Base-by-base conservation (phyloP, 345 rosid species). In the Arabidopsis arenosa region DNA sequence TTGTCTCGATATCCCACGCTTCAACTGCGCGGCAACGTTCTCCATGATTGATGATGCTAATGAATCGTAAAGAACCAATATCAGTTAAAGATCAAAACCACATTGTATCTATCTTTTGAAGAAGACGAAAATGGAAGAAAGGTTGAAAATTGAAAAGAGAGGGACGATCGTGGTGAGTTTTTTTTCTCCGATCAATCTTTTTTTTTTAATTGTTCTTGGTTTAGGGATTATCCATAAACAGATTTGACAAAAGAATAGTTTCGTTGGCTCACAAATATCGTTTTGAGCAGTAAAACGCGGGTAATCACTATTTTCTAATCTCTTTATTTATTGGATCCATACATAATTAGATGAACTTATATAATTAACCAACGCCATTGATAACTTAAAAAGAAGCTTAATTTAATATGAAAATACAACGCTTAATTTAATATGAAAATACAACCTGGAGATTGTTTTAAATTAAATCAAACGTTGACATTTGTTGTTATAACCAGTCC, bases 1-100 rank as follows among this genome's bases (percentile, higher is more conserved):
- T 68, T 90, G 93, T 63, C 96, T 83, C 41, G 97, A 92, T 0
- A 92, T 88, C 47, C 94, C 94, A 5, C 91, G 85, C 81, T 81
- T 88, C 72, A 92, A 35, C 56, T 90, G 93, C 66, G 79, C 80
- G 2, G 92, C 83, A 6, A 85, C 49, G 49, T 82, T 83, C 10
- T 88, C 93, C 96, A 92, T 88, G 70, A 8, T 65, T 36, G 12
- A 53, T 33, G 23, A 48, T 48, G 3, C 3, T 21, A 3, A 23
- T 13, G 63, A 15, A 11, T 62, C 30, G 21, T 21, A 15, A 35
- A 21, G 14, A 73, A 63, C 43, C 9, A 17, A 17, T 44, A 54
- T 62, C 62, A 11, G 5, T 70, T 2, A 37, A 55, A 8, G 54
- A 70, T 77, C 80, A 63, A 72, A 63, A 9, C 43, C 59, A 76